Evolutionary conservation across 345 rosid genomes (phyloP).

Genomic region (Angophora floribunda): DNA sequence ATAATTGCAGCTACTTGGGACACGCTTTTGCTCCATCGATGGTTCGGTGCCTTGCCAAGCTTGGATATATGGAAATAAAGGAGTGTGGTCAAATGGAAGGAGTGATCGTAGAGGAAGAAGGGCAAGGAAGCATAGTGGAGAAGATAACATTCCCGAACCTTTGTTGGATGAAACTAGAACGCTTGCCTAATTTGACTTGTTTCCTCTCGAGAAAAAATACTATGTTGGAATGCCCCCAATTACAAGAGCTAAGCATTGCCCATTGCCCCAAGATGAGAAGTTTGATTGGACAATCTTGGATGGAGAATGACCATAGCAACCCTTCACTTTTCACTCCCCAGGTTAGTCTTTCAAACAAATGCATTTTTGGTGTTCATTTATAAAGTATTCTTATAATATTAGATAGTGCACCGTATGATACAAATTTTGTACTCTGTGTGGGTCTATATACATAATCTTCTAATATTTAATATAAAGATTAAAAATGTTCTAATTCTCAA

Average conservation of each 20-base stretch:
- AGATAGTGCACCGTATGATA: no score
- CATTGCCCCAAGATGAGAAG: accelerated
- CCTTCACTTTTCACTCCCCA: background rate
- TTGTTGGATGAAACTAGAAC: accelerated
- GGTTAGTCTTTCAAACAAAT: no score
- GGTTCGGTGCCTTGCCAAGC: background rate
- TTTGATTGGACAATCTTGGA: accelerated
- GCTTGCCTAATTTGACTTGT: background rate
- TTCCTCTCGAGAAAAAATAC: background rate
- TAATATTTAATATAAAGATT: no score
- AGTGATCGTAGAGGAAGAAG: background rate
- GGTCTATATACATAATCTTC: no score
- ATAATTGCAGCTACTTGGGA: background rate
- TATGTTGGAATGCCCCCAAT: accelerated
- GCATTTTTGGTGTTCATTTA: no score
- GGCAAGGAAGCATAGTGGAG: accelerated
- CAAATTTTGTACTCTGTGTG: no score
- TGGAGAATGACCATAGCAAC: accelerated
- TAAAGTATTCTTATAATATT: no score
- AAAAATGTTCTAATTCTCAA: no score
- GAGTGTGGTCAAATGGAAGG: background rate
- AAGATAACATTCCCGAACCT: no score
- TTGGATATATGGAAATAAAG: accelerated
- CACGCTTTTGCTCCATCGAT: no score
- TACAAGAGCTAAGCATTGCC: accelerated